A percentile compares a stretch with the other conserved stretches of the same genome.
Conservation (phyloP, 257 asterid species). For the Avicennia marina region DNA sequence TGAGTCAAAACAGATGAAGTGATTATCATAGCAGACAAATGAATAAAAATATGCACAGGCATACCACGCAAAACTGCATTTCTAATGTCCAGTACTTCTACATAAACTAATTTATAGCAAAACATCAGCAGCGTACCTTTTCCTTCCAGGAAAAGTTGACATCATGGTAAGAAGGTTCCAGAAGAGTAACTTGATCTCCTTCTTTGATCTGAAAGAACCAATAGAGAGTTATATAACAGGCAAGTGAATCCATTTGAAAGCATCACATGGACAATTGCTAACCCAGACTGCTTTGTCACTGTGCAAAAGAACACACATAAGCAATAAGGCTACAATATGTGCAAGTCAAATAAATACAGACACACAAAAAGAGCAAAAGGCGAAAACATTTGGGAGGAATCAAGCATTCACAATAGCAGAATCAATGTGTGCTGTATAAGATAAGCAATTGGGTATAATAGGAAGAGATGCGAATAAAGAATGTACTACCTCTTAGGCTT, state of each 20-base stretch:
- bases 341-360: too few relatives aligned
- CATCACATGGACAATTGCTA: conserved; percentile 5
- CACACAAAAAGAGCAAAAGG: too few relatives aligned
- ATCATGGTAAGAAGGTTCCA: conserved; percentile 64
- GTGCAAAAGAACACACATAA: too few relatives aligned
- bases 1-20: conserved; percentile 28
- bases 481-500: too few relatives aligned
- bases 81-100: not conserved
- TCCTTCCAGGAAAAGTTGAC: conserved; percentile 76
- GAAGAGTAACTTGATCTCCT: conserved; percentile 69
- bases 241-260: conserved; percentile 11
- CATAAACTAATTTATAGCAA: not conserved
- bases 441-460: too few relatives aligned
- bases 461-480: too few relatives aligned
- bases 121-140: conserved; percentile 45
- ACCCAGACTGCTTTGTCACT: too few relatives aligned
- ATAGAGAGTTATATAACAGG: not conserved
- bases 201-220: conserved; percentile 58
- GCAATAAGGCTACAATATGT: too few relatives aligned
- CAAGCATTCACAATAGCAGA: too few relatives aligned
- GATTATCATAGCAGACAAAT: not conserved
- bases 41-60: not conserved
- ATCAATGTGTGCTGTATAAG: too few relatives aligned
- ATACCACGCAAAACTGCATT: not conserved
- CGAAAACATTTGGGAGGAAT: too few relatives aligned